Evolutionary conservation across 1,284 basidiomycete genomes (phyloP), one percentile per base, ranked within the genome.

Genomic region (Heterobasidion annosum): DNA sequence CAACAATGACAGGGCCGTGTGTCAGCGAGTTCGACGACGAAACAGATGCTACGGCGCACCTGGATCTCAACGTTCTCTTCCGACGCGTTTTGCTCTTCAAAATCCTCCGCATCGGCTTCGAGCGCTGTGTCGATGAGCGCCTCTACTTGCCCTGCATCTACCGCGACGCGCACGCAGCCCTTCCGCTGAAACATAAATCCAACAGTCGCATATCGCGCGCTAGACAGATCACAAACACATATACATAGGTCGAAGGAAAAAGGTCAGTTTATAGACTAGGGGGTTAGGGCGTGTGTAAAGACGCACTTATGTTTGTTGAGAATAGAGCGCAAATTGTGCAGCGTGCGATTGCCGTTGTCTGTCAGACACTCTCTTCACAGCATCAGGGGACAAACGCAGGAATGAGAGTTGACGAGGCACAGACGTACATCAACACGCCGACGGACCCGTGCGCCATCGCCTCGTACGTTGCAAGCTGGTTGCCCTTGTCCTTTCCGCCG

Each of bases 181-280:
- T 79, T 77, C 52, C 83, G 78, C 57, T 81, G 74, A 64, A 93
- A 93, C 74, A 92, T 79, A 68, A 85, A 93, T 50, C 78, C 77
- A 13, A 91, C 88, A 1, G 88, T 80, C 1, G 90, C 77, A 50
- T 86, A 71, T 25, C 83, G 86, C 35, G 81, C 84, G 32, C 88
- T 91, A 58, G 19, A 53, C 48, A 25, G 25, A 25, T 25, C 42
- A 55, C 48, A 54, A 43, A 45, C 44, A 13, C 18, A 15, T 18
- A 35, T 15, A 49, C 37, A 33, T 55, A 42, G 10, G 25, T 18
- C 25, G 5, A 33, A 37, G 25, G n/a, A n/a, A 46, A n/a, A 46
- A n/a, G 2, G 15, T 47, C 45, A 25, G 25, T 25, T 25, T 25
- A 25, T 25, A 3, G 45, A 8, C 5, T 16, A 4, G 33, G 9